Evolutionary conservation across 106 monocot species (phyloP), one percentile per base, ranked within the genome.

Genomic region (Platanthera guangdongensis): DNA sequence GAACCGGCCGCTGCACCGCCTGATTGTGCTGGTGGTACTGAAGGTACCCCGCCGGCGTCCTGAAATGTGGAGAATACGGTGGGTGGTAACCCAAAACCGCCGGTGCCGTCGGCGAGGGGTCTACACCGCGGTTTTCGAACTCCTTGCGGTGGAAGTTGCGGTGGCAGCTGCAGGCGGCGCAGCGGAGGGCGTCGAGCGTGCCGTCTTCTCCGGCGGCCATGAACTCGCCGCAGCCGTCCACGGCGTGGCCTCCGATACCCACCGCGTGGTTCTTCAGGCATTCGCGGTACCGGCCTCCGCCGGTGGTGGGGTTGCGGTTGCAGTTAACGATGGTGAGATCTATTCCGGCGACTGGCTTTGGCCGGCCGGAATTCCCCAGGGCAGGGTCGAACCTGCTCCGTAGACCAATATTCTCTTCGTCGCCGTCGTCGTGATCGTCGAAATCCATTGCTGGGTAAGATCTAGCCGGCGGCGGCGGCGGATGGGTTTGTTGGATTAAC

Each of bases 111-210:
- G 5, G 14, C 47, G 6, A 46, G 16, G 13, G 48, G 16, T 71
- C 80, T 4, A 2, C 12, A 9, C 51, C 73, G 72, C 59, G 59
- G 19, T 54, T 79, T 25, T 68, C 79, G 5, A 74, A 0, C n/a
- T 90, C 90, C 51, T 83, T 90, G 14, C 90, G 90, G 82, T 90
- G 90, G 82, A 90, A 90, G 82, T 87, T 90, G 59, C 90, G 90
- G 84, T 90, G 90, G 71, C 90, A 90, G 82, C 78, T 81, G 79
- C 90, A 90, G 52, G 90, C 90, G 21, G 90, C 86, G 83, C 90
- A 90, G 63, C 81, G 87, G 18, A 90, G 87, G 19, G 78, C 84
- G 28, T 90, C 87, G 0, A 87, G 76, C 3, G 87, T 82, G 9
- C 90, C 90, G 1, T 90, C 90, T 64, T 80, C 87, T 4, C 90